Base-by-base conservation (phyloP, 495 filamentous ascomycete species). In the Xylaria flabelliformis region DNA sequence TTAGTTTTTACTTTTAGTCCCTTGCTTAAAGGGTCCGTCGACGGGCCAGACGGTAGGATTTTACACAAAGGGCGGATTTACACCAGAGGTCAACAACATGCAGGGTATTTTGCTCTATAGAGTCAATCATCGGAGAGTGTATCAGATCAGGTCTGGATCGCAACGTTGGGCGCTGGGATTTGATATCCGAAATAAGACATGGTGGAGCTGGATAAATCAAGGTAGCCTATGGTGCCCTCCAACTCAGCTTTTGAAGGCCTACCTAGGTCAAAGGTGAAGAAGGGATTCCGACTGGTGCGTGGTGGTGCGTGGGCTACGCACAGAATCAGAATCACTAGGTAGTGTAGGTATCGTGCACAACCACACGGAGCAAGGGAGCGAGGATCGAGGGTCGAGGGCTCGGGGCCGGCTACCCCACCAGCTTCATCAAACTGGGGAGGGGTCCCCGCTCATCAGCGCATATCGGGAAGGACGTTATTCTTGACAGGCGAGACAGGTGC, bases 401-500 rank as follows among this genome's bases (percentile, higher is more conserved):
- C n/a, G 34, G 32, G 12, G 24, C 9, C 19, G 36, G 17, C n/a
- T 39, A 63, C 59, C 56, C 56, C 56, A 39, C 56, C 36, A 63
- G 9, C 15, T 61, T 63, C 59, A 44, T 63, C 21, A 41, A 63
- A 63, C 39, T 44, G 41, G 39, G n/a, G 32, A 46, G n/a, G 46
- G 36, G 48, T 39, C 21, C 51, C 50, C 50, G 32, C 65, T 46
- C 41, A 26, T 42, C n/a, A 50, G 19, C 32, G 56, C 58, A n/a
- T 32, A 70, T 70, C 46, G 58, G 58, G 44, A 62, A 70, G 68
- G 56, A 46, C 58, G 68, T 70, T 55, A 44, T 58, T 13, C 44
- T 46, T 42, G 56, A 61, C 56, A 39, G 56, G 32, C 17, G 56
- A 29, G 56, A 61, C 56, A 39, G 56, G 32, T 32, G 56, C 17